Base-by-base conservation (phyloP, 2,329 filamentous ascomycete genomes). In the Penicillium sclerotigenum region DNA sequence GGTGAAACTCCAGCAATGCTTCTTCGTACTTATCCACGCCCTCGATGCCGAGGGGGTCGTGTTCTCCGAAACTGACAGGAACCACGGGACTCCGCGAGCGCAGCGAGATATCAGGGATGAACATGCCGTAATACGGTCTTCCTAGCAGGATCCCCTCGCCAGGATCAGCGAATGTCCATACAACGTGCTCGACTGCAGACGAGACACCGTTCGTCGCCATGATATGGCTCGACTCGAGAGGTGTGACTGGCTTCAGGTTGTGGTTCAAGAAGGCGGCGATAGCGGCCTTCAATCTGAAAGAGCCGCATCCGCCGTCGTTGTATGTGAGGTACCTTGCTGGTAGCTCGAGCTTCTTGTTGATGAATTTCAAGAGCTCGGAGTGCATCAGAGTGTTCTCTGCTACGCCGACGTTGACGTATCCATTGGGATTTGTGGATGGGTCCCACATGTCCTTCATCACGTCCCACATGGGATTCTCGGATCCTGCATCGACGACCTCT, bases 311-410 rank as follows among this genome's bases (percentile, higher is more conserved):
- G 3, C 73, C 73, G 14, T 75, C 70, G n/a, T 74, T 72, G 56
- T 75, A 76, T 13, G 73, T 75, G 41, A 76, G 68, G 20, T 65
- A 68, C 41, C 65, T 61, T 16, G 63, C 58, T 0, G 68, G 65
- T 1, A 74, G 47, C 2, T 73, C 63, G 7, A 77, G 60, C 42
- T 76, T 74, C 2, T 62, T 60, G 60, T 79, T 76, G 29, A 71
- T 48, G 77, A 77, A 78, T 20, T 75, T 62, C 2, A 73, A 65
- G 3, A 83, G 71, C 3, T 71, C 63, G 18, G 74, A 62, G 53
- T 82, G 80, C 80, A 83, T 81, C 40, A 83, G 73, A 0, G 69
- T 66, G 62, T 83, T 83, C 64, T 83, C 81, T 6, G 81, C 81
- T 1, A 83, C 71, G 1, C 80, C 80, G 0, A 83, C 72, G 55